Evolutionary conservation across 176 grass and related monocot species (phyloP).

Genomic region (Triticum urartu): DNA sequence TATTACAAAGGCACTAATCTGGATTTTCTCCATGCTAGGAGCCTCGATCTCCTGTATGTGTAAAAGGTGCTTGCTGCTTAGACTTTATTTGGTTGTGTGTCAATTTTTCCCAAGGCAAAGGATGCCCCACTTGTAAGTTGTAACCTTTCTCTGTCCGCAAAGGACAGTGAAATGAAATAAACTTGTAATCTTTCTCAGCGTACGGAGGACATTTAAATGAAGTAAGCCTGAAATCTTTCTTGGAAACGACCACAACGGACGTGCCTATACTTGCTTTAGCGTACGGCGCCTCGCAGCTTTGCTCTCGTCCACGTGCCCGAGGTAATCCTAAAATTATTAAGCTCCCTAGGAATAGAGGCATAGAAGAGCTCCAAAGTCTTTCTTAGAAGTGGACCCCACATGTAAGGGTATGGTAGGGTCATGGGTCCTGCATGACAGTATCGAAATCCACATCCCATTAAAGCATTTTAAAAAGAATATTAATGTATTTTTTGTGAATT

Average conservation of each 20-base stretch:
- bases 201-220: background rate
- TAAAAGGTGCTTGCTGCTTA: background rate
- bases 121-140: background rate
- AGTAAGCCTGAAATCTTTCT: background rate
- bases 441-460: too few relatives aligned
- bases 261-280: background rate
- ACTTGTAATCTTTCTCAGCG: background rate
- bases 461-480: too few relatives aligned
- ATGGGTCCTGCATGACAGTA: too few relatives aligned
- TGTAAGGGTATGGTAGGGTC: too few relatives aligned
- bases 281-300: background rate
- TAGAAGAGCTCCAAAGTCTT: too few relatives aligned
- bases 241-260: background rate
- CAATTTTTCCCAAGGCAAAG: background rate
- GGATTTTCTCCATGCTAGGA: constrained; percentile 6
- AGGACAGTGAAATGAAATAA: constrained; percentile 12
- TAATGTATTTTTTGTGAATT: too few relatives aligned
- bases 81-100: background rate
- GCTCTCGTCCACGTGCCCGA: background rate
- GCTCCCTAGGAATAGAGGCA: too few relatives aligned
- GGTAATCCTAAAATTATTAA: too few relatives aligned
- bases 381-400: too few relatives aligned
- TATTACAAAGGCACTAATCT: constrained; percentile 4
- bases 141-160: background rate
- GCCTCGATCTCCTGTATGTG: background rate